These are phyloP conservation scores for Fusarium buxicola DNA, from an alignment of 2,329 filamentous ascomycete genomes.

Conservation along the genomic window DNA sequence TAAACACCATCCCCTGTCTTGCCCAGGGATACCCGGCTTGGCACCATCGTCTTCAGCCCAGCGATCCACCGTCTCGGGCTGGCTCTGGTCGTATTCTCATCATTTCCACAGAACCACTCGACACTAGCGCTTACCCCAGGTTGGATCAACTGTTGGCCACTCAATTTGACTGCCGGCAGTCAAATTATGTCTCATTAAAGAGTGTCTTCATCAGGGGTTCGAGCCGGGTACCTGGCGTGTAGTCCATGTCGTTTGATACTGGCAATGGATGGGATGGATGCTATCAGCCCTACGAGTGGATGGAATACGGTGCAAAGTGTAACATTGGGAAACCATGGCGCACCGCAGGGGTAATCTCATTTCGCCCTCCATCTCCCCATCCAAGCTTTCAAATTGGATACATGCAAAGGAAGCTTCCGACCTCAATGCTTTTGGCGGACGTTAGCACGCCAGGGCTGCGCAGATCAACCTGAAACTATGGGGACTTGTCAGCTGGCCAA, in stretches of 20 bases:
- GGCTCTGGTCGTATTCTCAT: neutral
- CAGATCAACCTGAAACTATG: slow-evolving; percentile 8
- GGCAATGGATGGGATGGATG: no score
- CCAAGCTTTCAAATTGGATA: no score
- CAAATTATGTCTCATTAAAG: neutral
- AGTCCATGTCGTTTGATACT: no score
- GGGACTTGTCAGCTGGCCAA: neutral
- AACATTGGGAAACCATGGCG: neutral
- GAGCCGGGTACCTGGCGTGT: no score
- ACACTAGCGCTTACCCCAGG: slow-evolving; percentile 28
- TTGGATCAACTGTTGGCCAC: slow-evolving; percentile 8
- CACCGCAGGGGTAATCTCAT: neutral
- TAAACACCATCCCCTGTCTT: neutral
- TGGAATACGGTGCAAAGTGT: neutral
- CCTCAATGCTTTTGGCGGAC: no score
- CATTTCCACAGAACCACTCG: slow-evolving; percentile 27
- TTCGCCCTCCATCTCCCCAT: neutral
- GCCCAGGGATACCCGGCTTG: neutral
- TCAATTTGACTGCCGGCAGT: slow-evolving; percentile 9
- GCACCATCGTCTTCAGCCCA: neutral
- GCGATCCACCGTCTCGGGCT: no score
- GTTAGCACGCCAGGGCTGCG: no score
- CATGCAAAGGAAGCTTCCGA: neutral
- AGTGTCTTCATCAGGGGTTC: slow-evolving; percentile 6
- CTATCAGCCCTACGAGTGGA: slow-evolving; percentile 19